Evolutionary conservation across 2,329 filamentous ascomycete genomes (phyloP), one percentile per base, ranked within the genome.

Genomic region (Diaporthe citrichinensis): DNA sequence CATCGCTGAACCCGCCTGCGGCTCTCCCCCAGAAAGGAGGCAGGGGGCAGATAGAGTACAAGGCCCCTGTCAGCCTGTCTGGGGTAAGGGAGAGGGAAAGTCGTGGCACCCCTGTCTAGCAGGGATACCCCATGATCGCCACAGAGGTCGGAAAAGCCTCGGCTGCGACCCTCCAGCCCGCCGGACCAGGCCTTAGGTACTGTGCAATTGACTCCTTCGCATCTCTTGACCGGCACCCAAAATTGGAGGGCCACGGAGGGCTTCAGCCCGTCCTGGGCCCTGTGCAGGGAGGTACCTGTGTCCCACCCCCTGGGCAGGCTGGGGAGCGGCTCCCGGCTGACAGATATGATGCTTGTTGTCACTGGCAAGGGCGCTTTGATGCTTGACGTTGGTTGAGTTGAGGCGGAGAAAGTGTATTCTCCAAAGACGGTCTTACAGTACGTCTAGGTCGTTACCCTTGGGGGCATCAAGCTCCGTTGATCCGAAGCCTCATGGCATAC

Each of bases 221-320:
- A 23, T 17, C 10, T 36, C 49, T 58, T 53, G 71, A 59, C 57
- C 41, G n/a, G 31, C 31, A n/a, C 28, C 44, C 55, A 58, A 41
- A 62, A 62, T 72, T 41, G 57, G 46, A 61, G 71, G 71, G 57
- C 57, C 44, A 53, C 71, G 57, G 71, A 72, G 57, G 71, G 49
- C 57, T 53, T 53, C 31, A 72, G 34, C 41, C 71, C 71, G 71
- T 31, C 25, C 46, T 41, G 49, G 65, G 14, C 14, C 31, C 46
- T 39, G 20, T 53, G 31, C 71, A 53, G 31, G 69, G 44, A 51
- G 23, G 39, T 20, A 39, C 55, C 34, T 51, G 57, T 39, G n/a
- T 2, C 36, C 9, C 8, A 15, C 39, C 39, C 59, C 39, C 39
- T 71, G 44, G 31, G 31, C 15, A 12, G 25, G 25, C 23, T 53